Evolutionary conservation across 164 flowering plant genomes (phyloP).

Genomic region (Liriodendron chinense): DNA sequence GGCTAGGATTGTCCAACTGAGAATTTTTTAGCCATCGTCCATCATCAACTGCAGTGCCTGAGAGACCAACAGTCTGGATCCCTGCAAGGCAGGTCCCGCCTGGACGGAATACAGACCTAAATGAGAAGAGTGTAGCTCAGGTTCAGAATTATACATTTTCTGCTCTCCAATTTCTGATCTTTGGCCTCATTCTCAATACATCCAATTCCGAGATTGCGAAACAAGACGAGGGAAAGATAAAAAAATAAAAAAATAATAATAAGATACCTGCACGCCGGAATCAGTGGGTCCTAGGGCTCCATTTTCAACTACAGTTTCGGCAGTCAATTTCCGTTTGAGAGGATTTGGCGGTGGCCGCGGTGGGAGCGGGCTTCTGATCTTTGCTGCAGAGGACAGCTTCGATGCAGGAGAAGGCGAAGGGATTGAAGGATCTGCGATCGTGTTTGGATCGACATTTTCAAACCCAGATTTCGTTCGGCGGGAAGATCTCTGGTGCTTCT

Average conservation of each 20-base stretch:
- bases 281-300: constrained; percentile 35
- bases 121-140: not conserved
- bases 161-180: not conserved
- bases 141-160: not conserved
- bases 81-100: not conserved
- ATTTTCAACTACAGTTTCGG: constrained; percentile 48
- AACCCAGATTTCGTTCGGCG: constrained; percentile 29
- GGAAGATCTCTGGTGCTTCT: constrained; percentile 15
- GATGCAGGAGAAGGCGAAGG: constrained; percentile 17
- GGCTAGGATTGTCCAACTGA: too few relatives aligned
- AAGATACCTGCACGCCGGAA: constrained; percentile 80
- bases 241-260: too few relatives aligned
- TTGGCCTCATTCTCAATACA: not conserved
- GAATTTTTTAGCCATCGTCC: too few relatives aligned
- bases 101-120: not conserved
- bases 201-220: not conserved
- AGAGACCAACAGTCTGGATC: not conserved
- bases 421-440: constrained; percentile 22
- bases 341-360: constrained; percentile 79
- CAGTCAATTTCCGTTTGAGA: constrained; percentile 63
- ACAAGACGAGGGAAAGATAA: not conserved
- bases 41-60: too few relatives aligned
- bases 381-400: constrained; percentile 35
- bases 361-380: constrained; percentile 68
- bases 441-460: constrained; percentile 58